Base-by-base conservation (phyloP, 2,329 filamentous ascomycete species). In the Leptographium flavum region DNA sequence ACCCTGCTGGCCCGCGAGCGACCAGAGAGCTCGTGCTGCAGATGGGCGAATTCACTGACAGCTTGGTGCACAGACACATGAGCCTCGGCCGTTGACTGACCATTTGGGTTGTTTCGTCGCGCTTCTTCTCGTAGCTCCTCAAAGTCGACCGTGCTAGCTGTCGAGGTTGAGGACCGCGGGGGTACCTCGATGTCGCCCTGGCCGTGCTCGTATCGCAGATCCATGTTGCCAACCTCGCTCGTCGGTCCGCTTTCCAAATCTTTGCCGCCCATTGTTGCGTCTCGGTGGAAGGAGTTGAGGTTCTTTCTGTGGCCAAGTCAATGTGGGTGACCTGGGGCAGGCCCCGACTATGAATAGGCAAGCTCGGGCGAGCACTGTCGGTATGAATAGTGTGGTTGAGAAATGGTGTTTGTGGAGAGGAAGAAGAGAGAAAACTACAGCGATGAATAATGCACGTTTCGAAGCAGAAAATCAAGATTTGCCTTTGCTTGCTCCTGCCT, bases 31-130 rank as follows among this genome's bases (percentile, higher is more conserved):
- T 79, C 71, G 31, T 71, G 68, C 56, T 73, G 80, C 14, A 88
- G 68, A 51, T 83, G 70, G 0, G 73, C 74, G 52, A 87, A 88
- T 23, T 87, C 81, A 28, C 73, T 74, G 59, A 84, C 74, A 37
- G 83, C 83, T 43, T 73, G 71, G 47, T 74, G 66, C 43, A 88
- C 71, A 9, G 81, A 77, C 28, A 87, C 70, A 21, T 76, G 76
- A 3, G 56, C 54, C 41, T 58, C 51, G 22, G 59, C 54, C n/a
- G 55, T 56, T 5, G 65, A 62, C 44, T 66, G 65, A 31, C 70
- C 70, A 53, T 66, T 63, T 39, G 70, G 69, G 52, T 74, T 74
- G 48, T 58, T 63, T 42, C 63, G 64, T 21, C 64, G 61, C 5
- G 60, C 63, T 43, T 61, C 57, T 46, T 70, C 64, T 25, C 59